Conservation (phyloP, 371 early-diverging fungal genomes). For the Blakeslea trispora region DNA sequence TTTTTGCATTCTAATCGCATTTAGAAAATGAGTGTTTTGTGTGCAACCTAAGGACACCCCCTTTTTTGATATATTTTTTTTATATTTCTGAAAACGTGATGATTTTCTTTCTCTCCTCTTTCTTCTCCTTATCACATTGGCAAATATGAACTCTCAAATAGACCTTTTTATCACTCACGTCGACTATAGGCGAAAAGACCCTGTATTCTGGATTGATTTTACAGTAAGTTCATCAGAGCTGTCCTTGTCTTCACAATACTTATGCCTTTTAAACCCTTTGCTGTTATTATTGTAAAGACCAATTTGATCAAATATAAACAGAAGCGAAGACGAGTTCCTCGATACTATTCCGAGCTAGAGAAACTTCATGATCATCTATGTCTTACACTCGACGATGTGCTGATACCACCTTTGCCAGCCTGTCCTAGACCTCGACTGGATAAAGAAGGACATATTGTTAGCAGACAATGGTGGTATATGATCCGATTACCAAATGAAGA, state of each 20-base stretch:
- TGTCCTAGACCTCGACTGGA: slow-evolving; percentile 42
- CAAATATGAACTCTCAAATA: background rate
- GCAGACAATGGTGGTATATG: slow-evolving; percentile 42
- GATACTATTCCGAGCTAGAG: slow-evolving; percentile 46
- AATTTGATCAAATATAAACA: slow-evolving; percentile 41
- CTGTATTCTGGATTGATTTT: slow-evolving; percentile 53
- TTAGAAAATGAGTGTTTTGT: too few relatives aligned
- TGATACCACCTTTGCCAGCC: slow-evolving; percentile 38
- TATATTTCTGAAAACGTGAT: background rate
- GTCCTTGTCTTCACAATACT: too few relatives aligned
- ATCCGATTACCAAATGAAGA: slow-evolving; percentile 16
- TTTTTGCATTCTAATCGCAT: too few relatives aligned
- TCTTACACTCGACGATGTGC: slow-evolving; percentile 37
- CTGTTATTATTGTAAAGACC: slow-evolving; percentile 23
- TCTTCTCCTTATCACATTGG: background rate
- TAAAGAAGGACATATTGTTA: slow-evolving; percentile 30
- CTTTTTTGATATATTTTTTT: too few relatives aligned
- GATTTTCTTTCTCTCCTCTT: background rate
- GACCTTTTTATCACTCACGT: slow-evolving; percentile 36
- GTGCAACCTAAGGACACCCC: too few relatives aligned
- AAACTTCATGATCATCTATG: slow-evolving; percentile 34
- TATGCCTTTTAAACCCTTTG: background rate
- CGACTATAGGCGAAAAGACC: slow-evolving; percentile 50
- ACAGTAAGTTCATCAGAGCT: slow-evolving; percentile 15
- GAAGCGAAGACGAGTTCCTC: slow-evolving; percentile 43